Evolutionary conservation across 768 basidiomycete genomes (phyloP).

Genomic region (Filobasidium floriforme): DNA sequence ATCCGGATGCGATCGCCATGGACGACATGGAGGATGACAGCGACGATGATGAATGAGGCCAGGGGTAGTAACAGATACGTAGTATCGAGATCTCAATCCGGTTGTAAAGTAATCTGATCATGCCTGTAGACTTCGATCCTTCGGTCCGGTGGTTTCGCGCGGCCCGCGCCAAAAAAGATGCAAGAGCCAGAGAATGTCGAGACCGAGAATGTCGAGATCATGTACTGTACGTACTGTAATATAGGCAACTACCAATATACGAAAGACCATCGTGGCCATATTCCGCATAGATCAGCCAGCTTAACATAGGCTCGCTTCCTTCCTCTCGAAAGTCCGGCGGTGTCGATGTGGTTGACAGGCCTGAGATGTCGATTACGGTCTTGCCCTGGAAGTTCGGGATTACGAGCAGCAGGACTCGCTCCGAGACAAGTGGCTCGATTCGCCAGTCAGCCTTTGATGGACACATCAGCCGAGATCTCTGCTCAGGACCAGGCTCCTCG

Average conservation of each 20-base stretch:
- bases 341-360: neutral
- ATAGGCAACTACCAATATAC: no score
- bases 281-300: no score
- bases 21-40: conserved; percentile 43
- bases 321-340: neutral
- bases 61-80: no score
- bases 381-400: neutral
- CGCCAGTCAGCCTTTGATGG: neutral
- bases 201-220: conserved; percentile 1
- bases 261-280: no score
- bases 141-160: no score
- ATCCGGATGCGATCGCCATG: conserved; percentile 45
- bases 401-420: neutral
- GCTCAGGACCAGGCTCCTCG: neutral
- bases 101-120: no score
- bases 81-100: no score
- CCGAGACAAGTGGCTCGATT: neutral
- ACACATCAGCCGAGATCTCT: no score
- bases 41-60: conserved; percentile 8
- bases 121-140: no score
- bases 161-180: neutral
- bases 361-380: conserved; percentile 1
- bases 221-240: neutral
- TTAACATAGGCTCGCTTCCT: neutral
- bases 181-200: neutral